Evolutionary conservation across 805 yeast species (phyloP), one percentile per base, ranked within the genome.

Genomic region (Candida patagonica): DNA sequence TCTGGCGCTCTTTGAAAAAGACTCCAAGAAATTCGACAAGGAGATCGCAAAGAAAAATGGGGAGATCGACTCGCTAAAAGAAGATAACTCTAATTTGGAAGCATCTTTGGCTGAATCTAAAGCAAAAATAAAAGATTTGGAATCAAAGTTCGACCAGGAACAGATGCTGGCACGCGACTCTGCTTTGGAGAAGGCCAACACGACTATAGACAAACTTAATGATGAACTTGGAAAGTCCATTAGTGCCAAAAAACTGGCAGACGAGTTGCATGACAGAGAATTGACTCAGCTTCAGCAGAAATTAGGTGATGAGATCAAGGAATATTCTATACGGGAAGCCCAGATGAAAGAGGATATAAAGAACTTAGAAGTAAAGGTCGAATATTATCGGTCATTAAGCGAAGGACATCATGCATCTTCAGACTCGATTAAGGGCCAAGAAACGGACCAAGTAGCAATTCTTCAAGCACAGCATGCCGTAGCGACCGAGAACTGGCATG

Each of bases 401-500:
- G 96, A 87, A 54, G 60, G 55, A 8, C 52, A 53, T 2, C 52
- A 57, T 15, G 43, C 44, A 20, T 59, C 64, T 4, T 63, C 49
- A 1, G 48, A 58, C 1, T 46, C 36, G 1, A 63, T 48, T 2
- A 47, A 58, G 1, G 41, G 47, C 4, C 46, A 40, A 1, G 41
- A 49, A 15, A 52, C 44, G 40, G 56, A 66, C 25, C 70, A 73
- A 30, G 76, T 78, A 47, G 74, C 71, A 32, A 61, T 70, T 12
- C 53, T 84, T 16, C 87, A 81, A 52, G 63, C 73, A 2, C 92
- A 87, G 56, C 80, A 83, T 48, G 71, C 82, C 6, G 70, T 78
- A 12, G 81, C 89, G 0, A 80, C 80, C 42, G 85, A 79, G 46
- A 84, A 80, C 56, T 85, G 95, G 94, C 78, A 80, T 42, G 64